phyloP scores from a whole-genome alignment of 2,329 filamentous ascomycete genomes.

The Paraphoma chrysanthemicola region DNA sequence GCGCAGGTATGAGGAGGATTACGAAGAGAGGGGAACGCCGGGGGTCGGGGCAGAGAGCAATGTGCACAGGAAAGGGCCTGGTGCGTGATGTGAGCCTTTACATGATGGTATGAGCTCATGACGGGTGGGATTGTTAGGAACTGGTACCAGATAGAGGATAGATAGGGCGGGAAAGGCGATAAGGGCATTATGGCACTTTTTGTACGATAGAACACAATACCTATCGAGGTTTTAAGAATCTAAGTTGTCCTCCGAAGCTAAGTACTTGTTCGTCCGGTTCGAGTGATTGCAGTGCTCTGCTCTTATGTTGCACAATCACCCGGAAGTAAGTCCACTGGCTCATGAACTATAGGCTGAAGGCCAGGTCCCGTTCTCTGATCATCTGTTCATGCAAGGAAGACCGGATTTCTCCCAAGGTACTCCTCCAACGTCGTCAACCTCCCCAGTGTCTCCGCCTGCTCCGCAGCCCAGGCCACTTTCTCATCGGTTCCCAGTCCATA shows the following conservation, averaged over 20 bases:
- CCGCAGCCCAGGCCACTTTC: not conserved
- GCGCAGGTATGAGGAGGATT: conserved; percentile 71
- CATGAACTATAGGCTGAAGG: no score
- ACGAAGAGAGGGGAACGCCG: conserved; percentile 51
- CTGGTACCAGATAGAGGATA: not conserved
- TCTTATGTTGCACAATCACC: no score
- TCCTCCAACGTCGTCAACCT: not conserved
- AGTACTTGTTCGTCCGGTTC: no score
- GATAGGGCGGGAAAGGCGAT: not conserved
- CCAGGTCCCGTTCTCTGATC: no score
- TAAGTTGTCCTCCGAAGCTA: no score
- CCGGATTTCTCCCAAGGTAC: not conserved
- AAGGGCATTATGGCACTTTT: not conserved
- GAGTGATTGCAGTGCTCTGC: no score
- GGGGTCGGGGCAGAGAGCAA: conserved; percentile 45
- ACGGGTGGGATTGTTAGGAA: not conserved
- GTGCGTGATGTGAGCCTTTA: not conserved
- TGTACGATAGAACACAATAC: not conserved
- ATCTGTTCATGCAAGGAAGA: no score
- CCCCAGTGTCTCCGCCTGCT: not conserved
- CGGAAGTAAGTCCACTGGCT: no score
- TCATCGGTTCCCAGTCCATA: not conserved
- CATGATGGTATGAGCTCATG: not conserved
- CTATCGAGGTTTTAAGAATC: not conserved
- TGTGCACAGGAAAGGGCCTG: conserved; percentile 21